Conservation (phyloP, 2,329 filamentous ascomycete genomes). For the Colletotrichum sp. region DNA sequence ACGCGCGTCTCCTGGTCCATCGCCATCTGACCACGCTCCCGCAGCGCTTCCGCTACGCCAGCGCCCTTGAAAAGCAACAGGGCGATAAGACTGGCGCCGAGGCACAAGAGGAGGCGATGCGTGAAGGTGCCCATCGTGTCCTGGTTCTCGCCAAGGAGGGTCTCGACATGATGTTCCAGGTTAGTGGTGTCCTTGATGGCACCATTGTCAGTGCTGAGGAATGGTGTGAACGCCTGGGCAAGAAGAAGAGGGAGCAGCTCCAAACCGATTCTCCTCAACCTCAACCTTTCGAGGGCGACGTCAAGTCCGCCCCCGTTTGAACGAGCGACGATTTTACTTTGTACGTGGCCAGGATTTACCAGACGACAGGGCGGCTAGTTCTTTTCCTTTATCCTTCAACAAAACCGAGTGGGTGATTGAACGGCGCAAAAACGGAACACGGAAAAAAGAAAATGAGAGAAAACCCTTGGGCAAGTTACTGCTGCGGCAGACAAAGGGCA, state of each 20-base stretch:
- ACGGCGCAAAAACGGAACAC: constrained; percentile 15
- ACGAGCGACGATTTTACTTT: constrained; percentile 2
- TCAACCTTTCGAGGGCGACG: constrained; percentile 28
- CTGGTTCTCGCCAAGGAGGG: constrained; percentile 88
- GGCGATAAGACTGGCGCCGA: constrained; percentile 30
- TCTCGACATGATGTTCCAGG: constrained; percentile 91
- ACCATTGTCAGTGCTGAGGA: constrained; percentile 90
- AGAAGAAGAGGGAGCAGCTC: constrained; percentile 29
- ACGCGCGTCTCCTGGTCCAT: constrained; percentile 82
- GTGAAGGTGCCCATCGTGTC: constrained; percentile 74
- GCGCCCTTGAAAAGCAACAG: constrained; percentile 44
- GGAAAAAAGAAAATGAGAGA: constrained; percentile 13
- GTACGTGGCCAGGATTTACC: not conserved
- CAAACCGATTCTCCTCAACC: constrained; percentile 28
- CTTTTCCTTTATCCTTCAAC: not conserved
- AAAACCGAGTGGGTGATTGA: constrained; percentile 13
- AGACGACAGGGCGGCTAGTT: not conserved
- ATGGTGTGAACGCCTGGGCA: constrained; percentile 83
- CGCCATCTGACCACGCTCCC: constrained; percentile 85
- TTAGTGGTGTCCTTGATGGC: constrained; percentile 84
- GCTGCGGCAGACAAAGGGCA: not conserved
- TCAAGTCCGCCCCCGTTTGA: constrained; percentile 26
- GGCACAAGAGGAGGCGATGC: constrained; percentile 45
- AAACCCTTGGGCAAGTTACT: not conserved
- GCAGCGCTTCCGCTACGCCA: constrained; percentile 79